Conservation (phyloP, 169 alveolate species). For the Hepatocystis sp. region DNA sequence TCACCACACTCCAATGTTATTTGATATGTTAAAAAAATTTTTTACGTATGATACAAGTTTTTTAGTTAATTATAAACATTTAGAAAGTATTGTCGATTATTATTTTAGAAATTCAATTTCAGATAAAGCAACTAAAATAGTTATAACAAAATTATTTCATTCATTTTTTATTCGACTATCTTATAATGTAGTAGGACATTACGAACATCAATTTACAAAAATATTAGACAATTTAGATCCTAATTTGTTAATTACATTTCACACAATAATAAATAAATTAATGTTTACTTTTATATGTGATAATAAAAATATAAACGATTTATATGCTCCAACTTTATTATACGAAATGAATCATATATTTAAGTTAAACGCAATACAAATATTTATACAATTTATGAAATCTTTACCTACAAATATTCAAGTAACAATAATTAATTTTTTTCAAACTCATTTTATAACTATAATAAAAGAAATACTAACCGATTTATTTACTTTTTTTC, state of each 20-base stretch:
- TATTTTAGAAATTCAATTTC: neutral
- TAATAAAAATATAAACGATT: neutral
- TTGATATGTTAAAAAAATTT: no score
- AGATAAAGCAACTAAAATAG: neutral
- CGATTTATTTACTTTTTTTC: neutral
- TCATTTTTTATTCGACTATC: constrained; percentile 13
- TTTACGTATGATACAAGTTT: neutral
- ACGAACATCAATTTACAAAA: constrained; percentile 5
- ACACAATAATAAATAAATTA: constrained; percentile 31
- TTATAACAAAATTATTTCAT: neutral
- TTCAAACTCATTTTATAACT: constrained; percentile 26
- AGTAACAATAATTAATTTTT: constrained; percentile 12
- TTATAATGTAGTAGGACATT: constrained; percentile 19
- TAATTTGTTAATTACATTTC: constrained; percentile 15
- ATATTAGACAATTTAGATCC: constrained; percentile 21
- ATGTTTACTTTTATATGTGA: constrained; percentile 23
- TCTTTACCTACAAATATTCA: constrained; percentile 12
- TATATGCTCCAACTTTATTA: constrained; percentile 26
- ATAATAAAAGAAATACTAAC: neutral
- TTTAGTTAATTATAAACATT: no score
- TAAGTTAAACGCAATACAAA: constrained; percentile 43
- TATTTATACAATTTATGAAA: constrained; percentile 11
- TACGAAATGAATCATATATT: neutral
- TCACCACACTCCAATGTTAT: neutral
- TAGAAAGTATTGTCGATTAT: neutral